Conservation (phyloP, 2,329 filamentous ascomycete genomes). For the Aureobasidium sp. region DNA sequence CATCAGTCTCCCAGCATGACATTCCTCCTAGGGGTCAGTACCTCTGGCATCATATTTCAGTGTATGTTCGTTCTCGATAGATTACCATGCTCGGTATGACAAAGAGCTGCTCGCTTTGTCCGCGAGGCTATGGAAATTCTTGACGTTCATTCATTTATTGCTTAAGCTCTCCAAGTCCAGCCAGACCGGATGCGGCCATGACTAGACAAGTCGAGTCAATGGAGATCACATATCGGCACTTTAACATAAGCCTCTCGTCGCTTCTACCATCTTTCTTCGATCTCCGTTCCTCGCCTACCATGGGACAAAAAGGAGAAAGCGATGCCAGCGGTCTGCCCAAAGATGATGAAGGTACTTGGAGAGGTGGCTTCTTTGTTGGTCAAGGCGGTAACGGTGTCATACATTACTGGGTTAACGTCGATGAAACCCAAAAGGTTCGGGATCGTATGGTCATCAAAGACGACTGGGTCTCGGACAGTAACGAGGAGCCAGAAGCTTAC, state of each 20-base stretch:
- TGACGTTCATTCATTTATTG: neutral
- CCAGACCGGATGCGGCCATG: neutral
- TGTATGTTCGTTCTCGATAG: no score
- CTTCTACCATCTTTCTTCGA: neutral
- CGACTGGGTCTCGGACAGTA: neutral
- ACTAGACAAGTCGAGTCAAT: no score
- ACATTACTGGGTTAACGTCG: neutral
- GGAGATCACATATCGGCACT: neutral
- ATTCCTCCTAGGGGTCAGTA: neutral
- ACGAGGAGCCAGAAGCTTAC: neutral
- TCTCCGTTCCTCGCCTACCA: neutral
- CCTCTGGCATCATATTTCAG: neutral
- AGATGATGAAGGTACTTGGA: neutral
- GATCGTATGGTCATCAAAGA: constrained; percentile 7
- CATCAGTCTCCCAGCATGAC: neutral
- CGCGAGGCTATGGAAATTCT: neutral
- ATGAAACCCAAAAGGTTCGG: neutral
- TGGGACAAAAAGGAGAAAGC: neutral
- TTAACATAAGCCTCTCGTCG: neutral
- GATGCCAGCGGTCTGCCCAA: neutral
- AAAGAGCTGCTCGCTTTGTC: neutral
- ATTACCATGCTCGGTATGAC: neutral
- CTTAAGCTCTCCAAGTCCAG: neutral
- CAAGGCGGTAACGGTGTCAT: neutral
- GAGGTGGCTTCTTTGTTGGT: neutral